Conservation (phyloP, 805 yeast genomes). For the Candida broadrunensis region DNA sequence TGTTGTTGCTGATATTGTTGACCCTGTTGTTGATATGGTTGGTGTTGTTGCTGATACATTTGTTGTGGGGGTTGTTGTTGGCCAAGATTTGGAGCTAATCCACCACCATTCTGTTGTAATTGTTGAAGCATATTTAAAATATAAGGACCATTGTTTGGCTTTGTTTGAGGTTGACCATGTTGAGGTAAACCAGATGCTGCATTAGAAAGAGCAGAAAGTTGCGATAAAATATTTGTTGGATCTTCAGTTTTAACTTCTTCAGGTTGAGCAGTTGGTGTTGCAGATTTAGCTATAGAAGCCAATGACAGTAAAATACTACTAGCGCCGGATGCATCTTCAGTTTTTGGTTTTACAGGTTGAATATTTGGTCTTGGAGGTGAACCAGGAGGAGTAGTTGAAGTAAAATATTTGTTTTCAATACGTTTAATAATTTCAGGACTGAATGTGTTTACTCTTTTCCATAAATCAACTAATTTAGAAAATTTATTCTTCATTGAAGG, state of each 20-base stretch:
- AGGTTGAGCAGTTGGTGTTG: slow-evolving; percentile 23
- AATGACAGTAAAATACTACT: slow-evolving; percentile 67
- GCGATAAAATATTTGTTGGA: slow-evolving; percentile 41
- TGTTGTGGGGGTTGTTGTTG: slow-evolving; percentile 16
- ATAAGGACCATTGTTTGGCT: slow-evolving; percentile 25
- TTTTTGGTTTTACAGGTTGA: slow-evolving; percentile 19
- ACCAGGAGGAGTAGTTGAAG: slow-evolving; percentile 68
- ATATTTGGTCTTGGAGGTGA: slow-evolving; percentile 43
- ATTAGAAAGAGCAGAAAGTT: slow-evolving; percentile 35
- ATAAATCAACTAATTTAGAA: slow-evolving; percentile 81
- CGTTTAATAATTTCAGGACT: slow-evolving; percentile 50
- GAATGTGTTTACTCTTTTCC: slow-evolving; percentile 87
- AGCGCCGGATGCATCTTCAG: slow-evolving; percentile 36
- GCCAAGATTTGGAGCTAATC: slow-evolving; percentile 12
- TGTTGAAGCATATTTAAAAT: slow-evolving; percentile 55
- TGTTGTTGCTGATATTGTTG: slow-evolving; percentile 14
- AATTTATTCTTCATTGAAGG: slow-evolving; percentile 67
- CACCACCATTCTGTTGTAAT: slow-evolving; percentile 36
- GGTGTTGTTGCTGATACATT: background rate
- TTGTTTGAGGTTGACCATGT: background rate
- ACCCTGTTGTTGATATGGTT: slow-evolving; percentile 4
- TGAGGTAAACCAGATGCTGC: slow-evolving; percentile 12
- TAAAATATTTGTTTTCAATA: slow-evolving; percentile 59
- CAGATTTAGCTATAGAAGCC: slow-evolving; percentile 52
- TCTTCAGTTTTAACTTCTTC: slow-evolving; percentile 13